Percentiles rank a stretch among this genome's conserved stretches.
Evolutionary conservation across 1,139 yeast species (phyloP).

Genomic region (Nakaseomyces kungkrabaensis): DNA sequence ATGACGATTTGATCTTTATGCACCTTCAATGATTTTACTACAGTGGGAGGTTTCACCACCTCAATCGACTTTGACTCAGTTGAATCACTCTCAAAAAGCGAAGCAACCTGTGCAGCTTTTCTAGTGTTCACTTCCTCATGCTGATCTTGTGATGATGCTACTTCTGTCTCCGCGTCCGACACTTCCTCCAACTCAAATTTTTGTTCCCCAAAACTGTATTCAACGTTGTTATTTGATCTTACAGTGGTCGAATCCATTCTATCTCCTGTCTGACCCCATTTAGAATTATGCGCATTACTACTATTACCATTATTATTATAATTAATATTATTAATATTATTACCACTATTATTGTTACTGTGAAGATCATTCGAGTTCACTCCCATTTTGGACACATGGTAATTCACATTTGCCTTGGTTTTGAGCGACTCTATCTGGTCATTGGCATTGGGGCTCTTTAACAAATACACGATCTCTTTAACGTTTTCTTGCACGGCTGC

Average conservation of each 20-base stretch:
- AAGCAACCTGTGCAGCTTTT: not conserved
- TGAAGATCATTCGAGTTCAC: not conserved
- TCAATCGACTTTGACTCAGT: not conserved
- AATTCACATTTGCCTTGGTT: conserved; percentile 10
- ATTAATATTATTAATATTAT: not conserved
- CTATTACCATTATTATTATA: not conserved
- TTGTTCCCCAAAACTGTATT: not conserved
- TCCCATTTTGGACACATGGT: conserved; percentile 3
- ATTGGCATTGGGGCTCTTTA: conserved; percentile 24
- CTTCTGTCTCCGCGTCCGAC: not conserved
- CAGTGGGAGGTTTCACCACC: not conserved
- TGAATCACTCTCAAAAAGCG: not conserved
- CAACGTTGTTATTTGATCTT: not conserved
- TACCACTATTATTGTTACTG: not conserved
- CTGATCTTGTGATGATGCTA: not conserved
- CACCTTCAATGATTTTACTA: not conserved
- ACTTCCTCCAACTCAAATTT: conserved; percentile 1
- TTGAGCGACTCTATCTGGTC: conserved; percentile 20
- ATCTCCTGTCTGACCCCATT: not conserved
- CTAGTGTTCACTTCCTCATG: not conserved
- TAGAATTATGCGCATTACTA: not conserved
- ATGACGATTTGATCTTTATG: not conserved
- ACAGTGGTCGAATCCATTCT: not conserved
- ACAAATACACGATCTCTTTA: conserved; percentile 28
- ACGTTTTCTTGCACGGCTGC: conserved; percentile 28